Evolutionary conservation across 495 filamentous ascomycete genomes (phyloP), one percentile per base, ranked within the genome.

Genomic region (Podospora comata): DNA sequence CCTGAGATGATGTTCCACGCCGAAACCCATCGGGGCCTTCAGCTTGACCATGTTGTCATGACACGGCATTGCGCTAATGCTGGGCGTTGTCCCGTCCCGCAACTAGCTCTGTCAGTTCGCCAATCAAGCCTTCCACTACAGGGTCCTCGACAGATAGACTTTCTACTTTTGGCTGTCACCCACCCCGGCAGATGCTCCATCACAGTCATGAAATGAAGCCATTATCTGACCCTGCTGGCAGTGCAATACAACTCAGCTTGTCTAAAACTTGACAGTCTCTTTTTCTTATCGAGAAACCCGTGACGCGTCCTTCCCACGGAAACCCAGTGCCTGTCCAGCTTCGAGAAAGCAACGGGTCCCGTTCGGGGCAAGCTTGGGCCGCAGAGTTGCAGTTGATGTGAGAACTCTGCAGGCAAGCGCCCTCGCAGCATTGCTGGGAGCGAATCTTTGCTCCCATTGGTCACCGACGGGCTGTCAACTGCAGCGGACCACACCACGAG

Each of bases 361-460:
- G 26, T 59, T 27, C 56, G 56, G 56, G 26, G 19, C 19, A 59
- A 61, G 27, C 30, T 61, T 23, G 59, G 59, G 59, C 39, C 39
- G 39, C 39, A 48, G 39, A 48, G 39, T 48, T 16, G 39, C 39
- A 48, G 39, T 6, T 3, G 13, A 48, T 48, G 23, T 61, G 4
- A 18, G 26, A 18, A 30, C 30, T 27, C 19, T 62, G 60, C 60
- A 62, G 19, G 61, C 61, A 63, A 63, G 61, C 61, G 61, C 61
- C 61, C 61, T 62, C 18, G 61, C 27, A 28, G 27, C 5, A 18
- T 32, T 63, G 2, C 30, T 63, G 61, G 61, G 30, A 63, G 13
- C 30, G 13, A 39, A 20, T 3, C 28, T 32, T 16, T 11, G 61
- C 32, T 48, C 5, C 18, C 4, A 63, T 63, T 63, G 61, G 61